phyloP scores from a whole-genome alignment of 2,329 filamentous ascomycete species.

The Fusarium subglutinans region DNA sequence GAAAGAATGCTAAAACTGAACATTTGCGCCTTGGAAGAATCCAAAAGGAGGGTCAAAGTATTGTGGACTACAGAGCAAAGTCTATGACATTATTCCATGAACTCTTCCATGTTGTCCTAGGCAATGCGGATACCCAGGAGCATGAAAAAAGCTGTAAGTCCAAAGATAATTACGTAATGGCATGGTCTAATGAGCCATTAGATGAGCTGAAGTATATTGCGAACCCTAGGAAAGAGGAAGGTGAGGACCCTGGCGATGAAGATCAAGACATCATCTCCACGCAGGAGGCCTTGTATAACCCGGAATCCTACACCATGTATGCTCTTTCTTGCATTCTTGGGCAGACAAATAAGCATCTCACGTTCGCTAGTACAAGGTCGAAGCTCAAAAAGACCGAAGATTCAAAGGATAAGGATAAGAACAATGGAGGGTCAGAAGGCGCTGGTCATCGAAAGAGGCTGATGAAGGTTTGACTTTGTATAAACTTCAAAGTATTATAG shows the following conservation, averaged over 20 bases:
- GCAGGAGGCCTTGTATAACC: neutral
- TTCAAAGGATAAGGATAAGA: neutral
- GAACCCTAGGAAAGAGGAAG: neutral
- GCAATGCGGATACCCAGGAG: neutral
- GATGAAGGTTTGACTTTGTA: neutral
- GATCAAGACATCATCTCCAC: neutral
- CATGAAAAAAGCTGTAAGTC: neutral
- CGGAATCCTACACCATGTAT: neutral
- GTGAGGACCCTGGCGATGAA: neutral
- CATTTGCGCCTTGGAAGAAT: neutral
- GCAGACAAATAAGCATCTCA: neutral
- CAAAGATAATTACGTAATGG: accelerated
- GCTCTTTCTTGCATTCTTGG: neutral
- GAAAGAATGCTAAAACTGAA: accelerated
- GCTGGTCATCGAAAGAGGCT: neutral
- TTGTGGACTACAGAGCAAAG: neutral
- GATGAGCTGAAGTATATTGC: neutral
- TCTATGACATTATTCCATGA: neutral
- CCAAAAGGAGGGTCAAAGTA: neutral
- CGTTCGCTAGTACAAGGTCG: neutral
- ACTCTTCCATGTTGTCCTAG: neutral
- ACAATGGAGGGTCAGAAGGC: neutral
- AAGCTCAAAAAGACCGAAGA: neutral
- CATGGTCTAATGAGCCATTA: accelerated
- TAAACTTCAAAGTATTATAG: neutral